Evolutionary conservation across 768 basidiomycete genomes (phyloP), one percentile per base, ranked within the genome.

Genomic region (Mycena alexandri): DNA sequence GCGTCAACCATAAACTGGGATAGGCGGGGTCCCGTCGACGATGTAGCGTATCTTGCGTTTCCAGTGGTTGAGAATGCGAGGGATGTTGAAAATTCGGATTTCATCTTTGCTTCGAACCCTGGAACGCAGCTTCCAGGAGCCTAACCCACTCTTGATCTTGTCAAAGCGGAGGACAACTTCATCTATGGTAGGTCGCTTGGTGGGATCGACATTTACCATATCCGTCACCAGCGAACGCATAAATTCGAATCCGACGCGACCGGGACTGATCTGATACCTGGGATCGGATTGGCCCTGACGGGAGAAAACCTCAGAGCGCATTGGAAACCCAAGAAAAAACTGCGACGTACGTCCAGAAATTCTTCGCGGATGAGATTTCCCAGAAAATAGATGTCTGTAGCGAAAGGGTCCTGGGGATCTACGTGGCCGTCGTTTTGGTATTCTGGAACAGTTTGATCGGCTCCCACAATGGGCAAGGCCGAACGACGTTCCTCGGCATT

Each of bases 41-140:
- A 48, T 48, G 22, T 24, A 48, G 13, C 22, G 7, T 48, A 48
- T 22, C 12, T 21, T 48, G 22, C 47, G 47, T 14, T 24, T 13
- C 47, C 47, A 48, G 13, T 48, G 47, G 7, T 5, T 10, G 47
- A 48, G 10, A 14, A 48, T 24, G 5, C 47, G 21, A 48, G 22
- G 22, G 8, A 24, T n/a, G 21, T 25, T 22, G 21, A 48, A 5
- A 48, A 48, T 8, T 13, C 10, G 47, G 47, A 48, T 24, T 24
- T 48, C 47, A 13, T 24, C 24, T n/a, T 48, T 48, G 47, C 22
- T 48, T 38, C 38, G 38, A 14, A 43, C 56, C 29, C 56, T 19
- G 10, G 43, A 46, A 16, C 29, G 56, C 25, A 47, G n/a, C 56
- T 46, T 58, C 56, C 56, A 58, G 7, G 29, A 6, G 56, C 56